Conservation (phyloP, 805 yeast species). For the Nakazawaea ambrosiae region DNA sequence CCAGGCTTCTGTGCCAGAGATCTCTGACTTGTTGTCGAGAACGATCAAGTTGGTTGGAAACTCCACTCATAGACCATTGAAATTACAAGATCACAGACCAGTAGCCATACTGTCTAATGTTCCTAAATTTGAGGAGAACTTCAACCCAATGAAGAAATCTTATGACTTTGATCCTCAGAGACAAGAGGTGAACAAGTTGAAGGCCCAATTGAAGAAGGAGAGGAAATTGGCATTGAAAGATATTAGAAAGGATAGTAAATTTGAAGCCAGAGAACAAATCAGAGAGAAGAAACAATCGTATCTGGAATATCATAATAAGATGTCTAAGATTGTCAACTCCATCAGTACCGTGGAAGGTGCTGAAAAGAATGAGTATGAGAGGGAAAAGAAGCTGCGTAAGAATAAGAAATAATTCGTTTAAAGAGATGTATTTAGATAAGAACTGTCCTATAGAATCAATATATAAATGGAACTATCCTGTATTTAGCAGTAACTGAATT, state of each 20-base stretch:
- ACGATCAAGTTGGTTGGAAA: slow-evolving; percentile 43
- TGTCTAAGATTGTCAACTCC: slow-evolving; percentile 79
- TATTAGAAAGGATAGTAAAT: slow-evolving; percentile 80
- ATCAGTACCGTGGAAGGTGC: slow-evolving; percentile 94
- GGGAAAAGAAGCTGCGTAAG: slow-evolving; percentile 67
- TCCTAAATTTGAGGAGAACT: slow-evolving; percentile 93
- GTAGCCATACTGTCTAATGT: slow-evolving; percentile 77
- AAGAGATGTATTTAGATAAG: background rate
- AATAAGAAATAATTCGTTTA: slow-evolving; percentile 20
- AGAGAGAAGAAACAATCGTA: slow-evolving; percentile 69
- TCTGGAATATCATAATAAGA: slow-evolving; percentile 78
- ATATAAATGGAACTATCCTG: slow-evolving; percentile 25
- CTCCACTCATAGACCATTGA: slow-evolving; percentile 59
- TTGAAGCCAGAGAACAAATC: slow-evolving; percentile 81
- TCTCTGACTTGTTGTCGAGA: slow-evolving; percentile 33
- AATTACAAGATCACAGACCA: slow-evolving; percentile 78
- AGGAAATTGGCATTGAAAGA: slow-evolving; percentile 84
- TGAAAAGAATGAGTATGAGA: slow-evolving; percentile 86
- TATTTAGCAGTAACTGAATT: slow-evolving; percentile 11
- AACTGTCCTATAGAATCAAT: slow-evolving; percentile 7
- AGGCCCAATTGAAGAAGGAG: slow-evolving; percentile 84
- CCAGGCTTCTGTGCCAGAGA: slow-evolving; percentile 26
- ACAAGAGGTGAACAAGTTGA: slow-evolving; percentile 78
- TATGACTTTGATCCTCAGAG: slow-evolving; percentile 78
- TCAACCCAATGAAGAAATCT: slow-evolving; percentile 90